These are phyloP conservation scores for Lactarius tabidus DNA, from an alignment of 768 basidiomycete species.

Conservation along the genomic window DNA sequence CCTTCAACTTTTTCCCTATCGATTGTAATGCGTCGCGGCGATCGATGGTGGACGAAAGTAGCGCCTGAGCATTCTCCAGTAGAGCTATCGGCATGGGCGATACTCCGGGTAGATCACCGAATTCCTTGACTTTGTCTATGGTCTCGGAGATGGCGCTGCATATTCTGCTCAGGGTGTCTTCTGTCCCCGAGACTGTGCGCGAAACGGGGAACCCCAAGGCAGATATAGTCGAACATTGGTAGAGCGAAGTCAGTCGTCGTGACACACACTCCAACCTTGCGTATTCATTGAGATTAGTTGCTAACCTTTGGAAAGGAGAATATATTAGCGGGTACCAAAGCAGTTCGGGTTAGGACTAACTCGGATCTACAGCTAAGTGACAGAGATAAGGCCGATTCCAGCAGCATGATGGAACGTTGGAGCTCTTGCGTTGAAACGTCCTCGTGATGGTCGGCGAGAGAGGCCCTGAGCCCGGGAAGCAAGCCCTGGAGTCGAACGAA, in stretches of 20 bases:
- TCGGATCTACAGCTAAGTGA: constrained; percentile 57
- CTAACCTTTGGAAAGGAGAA: constrained; percentile 5
- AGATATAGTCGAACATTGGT: constrained; percentile 23
- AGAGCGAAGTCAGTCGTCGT: constrained; percentile 13
- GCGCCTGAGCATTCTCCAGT: constrained; percentile 5
- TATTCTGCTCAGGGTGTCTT: constrained; percentile 13
- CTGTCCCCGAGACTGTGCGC: not conserved
- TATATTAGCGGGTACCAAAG: constrained; percentile 8
- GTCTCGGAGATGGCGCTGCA: constrained; percentile 18
- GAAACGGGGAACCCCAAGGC: not conserved
- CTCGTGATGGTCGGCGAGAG: constrained; percentile 64
- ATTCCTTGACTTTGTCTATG: constrained; percentile 15
- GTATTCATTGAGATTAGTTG: constrained; percentile 7
- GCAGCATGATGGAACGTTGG: constrained; percentile 67
- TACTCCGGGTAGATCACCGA: constrained; percentile 9
- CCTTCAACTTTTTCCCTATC: not conserved
- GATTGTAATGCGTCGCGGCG: not conserved
- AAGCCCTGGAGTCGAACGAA: constrained; percentile 58
- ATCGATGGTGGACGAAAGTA: constrained; percentile 13
- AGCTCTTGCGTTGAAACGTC: constrained; percentile 88
- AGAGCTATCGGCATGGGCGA: constrained; percentile 3
- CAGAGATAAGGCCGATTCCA: constrained; percentile 73
- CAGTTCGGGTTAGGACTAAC: constrained; percentile 43
- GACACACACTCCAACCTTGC: constrained; percentile 9
- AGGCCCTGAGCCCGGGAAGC: constrained; percentile 61